phyloP scores from a whole-genome alignment of 2,329 filamentous ascomycete genomes.

The Epichloe glyceriae region DNA sequence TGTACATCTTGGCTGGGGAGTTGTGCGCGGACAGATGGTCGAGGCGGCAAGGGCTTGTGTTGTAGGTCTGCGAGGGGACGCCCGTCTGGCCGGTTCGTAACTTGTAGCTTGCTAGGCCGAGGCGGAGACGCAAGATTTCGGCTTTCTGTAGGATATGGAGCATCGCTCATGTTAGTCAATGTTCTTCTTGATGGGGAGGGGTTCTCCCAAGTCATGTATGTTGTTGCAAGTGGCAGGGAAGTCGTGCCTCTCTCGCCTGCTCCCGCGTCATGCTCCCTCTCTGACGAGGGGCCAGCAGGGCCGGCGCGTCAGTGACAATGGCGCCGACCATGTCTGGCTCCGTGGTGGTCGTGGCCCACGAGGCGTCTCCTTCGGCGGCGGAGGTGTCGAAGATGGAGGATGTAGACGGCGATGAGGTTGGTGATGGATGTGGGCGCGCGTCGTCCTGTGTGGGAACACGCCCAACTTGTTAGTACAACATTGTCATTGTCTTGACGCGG shows the following conservation, averaged over 20 bases:
- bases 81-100: constrained; percentile 58
- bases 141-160: constrained; percentile 34
- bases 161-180: not conserved
- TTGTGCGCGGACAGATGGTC: constrained; percentile 14
- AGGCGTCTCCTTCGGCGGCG: constrained; percentile 32
- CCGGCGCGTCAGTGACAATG: constrained; percentile 1
- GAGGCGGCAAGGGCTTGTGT: constrained; percentile 17
- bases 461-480: constrained; percentile 4
- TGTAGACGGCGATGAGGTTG: constrained; percentile 26
- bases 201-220: not conserved
- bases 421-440: constrained; percentile 10
- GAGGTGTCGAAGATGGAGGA: constrained; percentile 40
- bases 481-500: not conserved
- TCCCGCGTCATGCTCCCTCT: constrained; percentile 31
- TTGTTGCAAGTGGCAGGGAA: too few relatives aligned
- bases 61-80: constrained; percentile 48
- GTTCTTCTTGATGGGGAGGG: not conserved
- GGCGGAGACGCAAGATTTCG: constrained; percentile 52
- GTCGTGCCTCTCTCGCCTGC: constrained; percentile 35
- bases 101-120: constrained; percentile 63
- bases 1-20: constrained; percentile 7
- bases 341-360: constrained; percentile 36
- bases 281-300: constrained; percentile 1
- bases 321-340: constrained; percentile 27
- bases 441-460: constrained; percentile 1